These are phyloP conservation scores for Diaporthe helianthi DNA, from an alignment of 2,329 filamentous ascomycete genomes.

Conservation along the genomic window DNA sequence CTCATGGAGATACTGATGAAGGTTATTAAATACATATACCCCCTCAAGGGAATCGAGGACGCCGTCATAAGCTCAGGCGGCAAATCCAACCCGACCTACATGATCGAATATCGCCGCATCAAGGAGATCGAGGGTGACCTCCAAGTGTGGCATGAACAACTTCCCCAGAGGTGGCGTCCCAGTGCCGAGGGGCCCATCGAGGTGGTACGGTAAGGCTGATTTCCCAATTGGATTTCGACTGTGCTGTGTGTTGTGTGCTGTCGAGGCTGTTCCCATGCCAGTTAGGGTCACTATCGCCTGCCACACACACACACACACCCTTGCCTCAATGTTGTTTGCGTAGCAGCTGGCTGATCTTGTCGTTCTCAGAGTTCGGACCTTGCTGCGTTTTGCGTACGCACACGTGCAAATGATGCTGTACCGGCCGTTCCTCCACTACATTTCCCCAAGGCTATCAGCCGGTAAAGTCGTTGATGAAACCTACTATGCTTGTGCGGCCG, in stretches of 20 bases:
- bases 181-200: constrained; percentile 78
- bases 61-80: constrained; percentile 46
- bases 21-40: constrained; percentile 71
- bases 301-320: no score
- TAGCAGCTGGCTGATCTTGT: constrained; percentile 35
- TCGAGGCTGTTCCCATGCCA: not conserved
- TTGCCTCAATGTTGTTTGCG: no score
- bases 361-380: constrained; percentile 66
- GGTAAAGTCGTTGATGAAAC: constrained; percentile 72
- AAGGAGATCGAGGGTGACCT: constrained; percentile 70
- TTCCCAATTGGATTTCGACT: not conserved
- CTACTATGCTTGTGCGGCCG: constrained; percentile 76
- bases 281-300: not conserved
- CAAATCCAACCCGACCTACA: constrained; percentile 59
- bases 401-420: constrained; percentile 86
- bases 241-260: no score
- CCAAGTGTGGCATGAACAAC: constrained; percentile 66
- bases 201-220: constrained; percentile 70
- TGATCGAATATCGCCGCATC: constrained; percentile 69
- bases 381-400: constrained; percentile 80
- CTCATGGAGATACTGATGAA: constrained; percentile 70
- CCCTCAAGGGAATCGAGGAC: constrained; percentile 63
- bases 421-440: constrained; percentile 83
- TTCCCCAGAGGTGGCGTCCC: constrained; percentile 81
- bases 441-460: constrained; percentile 68